phyloP scores from a whole-genome alignment of 2,329 filamentous ascomycete genomes.

The Whalleya microplaca region DNA sequence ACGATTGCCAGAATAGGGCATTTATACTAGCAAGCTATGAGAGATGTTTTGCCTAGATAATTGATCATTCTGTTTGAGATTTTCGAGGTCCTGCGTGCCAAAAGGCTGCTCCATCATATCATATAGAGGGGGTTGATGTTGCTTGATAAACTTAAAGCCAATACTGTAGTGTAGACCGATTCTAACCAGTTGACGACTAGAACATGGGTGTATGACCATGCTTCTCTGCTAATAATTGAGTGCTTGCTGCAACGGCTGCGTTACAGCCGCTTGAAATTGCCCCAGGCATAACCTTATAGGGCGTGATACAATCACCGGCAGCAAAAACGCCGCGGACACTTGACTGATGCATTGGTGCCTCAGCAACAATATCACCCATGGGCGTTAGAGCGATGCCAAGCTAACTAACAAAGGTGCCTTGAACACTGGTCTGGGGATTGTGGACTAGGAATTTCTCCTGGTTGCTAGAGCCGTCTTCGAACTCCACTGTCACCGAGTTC shows the following conservation, averaged over 20 bases:
- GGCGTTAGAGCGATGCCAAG: constrained; percentile 21
- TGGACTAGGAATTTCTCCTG: constrained; percentile 30
- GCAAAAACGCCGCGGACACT: constrained; percentile 29
- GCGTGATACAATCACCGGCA: constrained; percentile 28
- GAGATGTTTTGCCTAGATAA: too few relatives aligned
- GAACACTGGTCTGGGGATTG: constrained; percentile 19
- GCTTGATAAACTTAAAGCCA: too few relatives aligned
- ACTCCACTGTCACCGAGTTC: constrained; percentile 22
- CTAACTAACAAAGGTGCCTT: constrained; percentile 23
- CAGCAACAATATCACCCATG: constrained; percentile 22
- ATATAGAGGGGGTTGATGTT: too few relatives aligned
- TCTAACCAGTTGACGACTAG: too few relatives aligned
- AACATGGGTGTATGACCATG: constrained; percentile 17
- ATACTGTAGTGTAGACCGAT: too few relatives aligned
- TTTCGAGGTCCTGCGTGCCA: too few relatives aligned
- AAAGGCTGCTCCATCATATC: too few relatives aligned
- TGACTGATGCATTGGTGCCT: constrained; percentile 20
- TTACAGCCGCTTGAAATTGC: constrained; percentile 28
- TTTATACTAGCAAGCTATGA: too few relatives aligned
- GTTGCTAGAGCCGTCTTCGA: constrained; percentile 20
- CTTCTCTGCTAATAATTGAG: constrained; percentile 28
- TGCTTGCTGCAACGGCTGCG: constrained; percentile 20
- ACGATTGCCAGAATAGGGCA: too few relatives aligned
- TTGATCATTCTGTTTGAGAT: too few relatives aligned
- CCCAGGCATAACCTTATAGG: constrained; percentile 25